Conservation (phyloP, 495 filamentous ascomycete species). For the Talaromyces trachyspermus region DNA sequence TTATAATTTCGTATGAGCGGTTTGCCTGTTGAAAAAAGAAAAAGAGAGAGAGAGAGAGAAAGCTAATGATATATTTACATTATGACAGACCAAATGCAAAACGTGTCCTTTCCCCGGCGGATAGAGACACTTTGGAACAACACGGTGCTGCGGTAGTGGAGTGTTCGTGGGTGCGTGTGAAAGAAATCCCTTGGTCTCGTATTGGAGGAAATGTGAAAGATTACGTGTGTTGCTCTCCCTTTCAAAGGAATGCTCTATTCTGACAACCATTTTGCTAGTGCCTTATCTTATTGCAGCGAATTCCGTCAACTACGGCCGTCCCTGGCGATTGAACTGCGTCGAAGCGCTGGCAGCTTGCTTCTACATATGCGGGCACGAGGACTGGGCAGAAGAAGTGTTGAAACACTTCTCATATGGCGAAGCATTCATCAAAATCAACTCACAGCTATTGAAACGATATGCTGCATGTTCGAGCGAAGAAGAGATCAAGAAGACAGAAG, state of each 20-base stretch:
- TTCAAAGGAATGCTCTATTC: slow-evolving; percentile 1
- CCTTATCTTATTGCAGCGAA: slow-evolving; percentile 97
- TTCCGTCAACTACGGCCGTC: slow-evolving; percentile 92
- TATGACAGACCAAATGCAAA: slow-evolving; percentile 77
- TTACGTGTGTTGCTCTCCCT: slow-evolving; percentile 41
- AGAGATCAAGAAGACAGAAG: slow-evolving; percentile 78
- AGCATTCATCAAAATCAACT: slow-evolving; percentile 84
- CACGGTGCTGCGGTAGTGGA: slow-evolving; percentile 94
- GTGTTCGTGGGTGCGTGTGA: slow-evolving; percentile 89
- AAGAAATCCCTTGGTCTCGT: slow-evolving; percentile 82
- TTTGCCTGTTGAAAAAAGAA: too few species aligned
- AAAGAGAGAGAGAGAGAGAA: too few species aligned
- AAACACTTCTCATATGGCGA: slow-evolving; percentile 81
- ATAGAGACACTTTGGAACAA: slow-evolving; percentile 71
- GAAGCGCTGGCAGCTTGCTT: slow-evolving; percentile 91
- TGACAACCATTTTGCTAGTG: slow-evolving; percentile 31
- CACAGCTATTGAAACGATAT: slow-evolving; percentile 72
- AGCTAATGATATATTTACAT: too few species aligned
- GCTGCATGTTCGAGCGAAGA: slow-evolving; percentile 75
- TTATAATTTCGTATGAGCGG: slow-evolving; percentile 82
- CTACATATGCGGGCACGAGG: slow-evolving; percentile 80
- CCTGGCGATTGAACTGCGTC: slow-evolving; percentile 89
- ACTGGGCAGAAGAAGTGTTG: slow-evolving; percentile 81
- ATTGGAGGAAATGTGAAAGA: slow-evolving; percentile 92
- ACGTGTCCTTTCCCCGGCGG: slow-evolving; percentile 69